These are phyloP conservation scores for Grigorovia humatica DNA, from an alignment of 805 yeast genomes.

Conservation along the genomic window DNA sequence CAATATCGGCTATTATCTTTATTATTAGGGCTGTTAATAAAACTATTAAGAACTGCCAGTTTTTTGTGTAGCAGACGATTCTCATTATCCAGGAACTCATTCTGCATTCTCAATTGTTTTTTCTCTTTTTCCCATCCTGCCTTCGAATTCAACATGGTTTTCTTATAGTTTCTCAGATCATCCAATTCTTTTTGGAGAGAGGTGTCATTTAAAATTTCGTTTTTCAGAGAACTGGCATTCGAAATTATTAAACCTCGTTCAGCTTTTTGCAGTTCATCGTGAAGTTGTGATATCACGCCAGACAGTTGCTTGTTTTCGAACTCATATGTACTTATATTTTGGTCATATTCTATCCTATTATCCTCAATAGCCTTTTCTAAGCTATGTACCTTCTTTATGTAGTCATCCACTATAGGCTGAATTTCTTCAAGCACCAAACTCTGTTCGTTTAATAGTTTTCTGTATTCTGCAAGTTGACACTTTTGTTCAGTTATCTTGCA, in stretches of 20 bases:
- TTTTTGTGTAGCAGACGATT: slow-evolving; percentile 20
- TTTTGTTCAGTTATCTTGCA: slow-evolving; percentile 12
- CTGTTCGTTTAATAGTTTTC: slow-evolving; percentile 24
- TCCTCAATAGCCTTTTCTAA: slow-evolving; percentile 17
- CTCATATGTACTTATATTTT: slow-evolving; percentile 20
- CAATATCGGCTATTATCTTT: slow-evolving; percentile 6
- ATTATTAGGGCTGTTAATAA: slow-evolving; percentile 8
- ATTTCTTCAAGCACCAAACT: slow-evolving; percentile 23
- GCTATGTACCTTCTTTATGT: slow-evolving; percentile 26
- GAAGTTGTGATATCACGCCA: slow-evolving; percentile 25
- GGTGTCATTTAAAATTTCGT: slow-evolving; percentile 1
- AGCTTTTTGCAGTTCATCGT: slow-evolving; percentile 25
- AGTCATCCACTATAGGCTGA: slow-evolving; percentile 24
- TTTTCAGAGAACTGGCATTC: neutral
- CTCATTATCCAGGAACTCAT: slow-evolving; percentile 21
- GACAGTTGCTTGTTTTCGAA: slow-evolving; percentile 25
- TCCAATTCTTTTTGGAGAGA: slow-evolving; percentile 7
- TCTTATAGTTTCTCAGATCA: slow-evolving; percentile 7
- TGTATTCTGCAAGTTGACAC: slow-evolving; percentile 17
- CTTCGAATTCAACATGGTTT: slow-evolving; percentile 9
- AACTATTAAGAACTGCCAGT: slow-evolving; percentile 9
- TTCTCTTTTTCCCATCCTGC: slow-evolving; percentile 20
- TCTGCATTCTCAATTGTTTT: slow-evolving; percentile 23
- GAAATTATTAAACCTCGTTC: slow-evolving; percentile 6
- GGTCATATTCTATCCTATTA: slow-evolving; percentile 15